Percentiles rank a stretch among this genome's conserved stretches.
These are phyloP conservation scores for Chaetomiaceae sp. DNA, from an alignment of 2,329 filamentous ascomycete species.

Conservation along the genomic window DNA sequence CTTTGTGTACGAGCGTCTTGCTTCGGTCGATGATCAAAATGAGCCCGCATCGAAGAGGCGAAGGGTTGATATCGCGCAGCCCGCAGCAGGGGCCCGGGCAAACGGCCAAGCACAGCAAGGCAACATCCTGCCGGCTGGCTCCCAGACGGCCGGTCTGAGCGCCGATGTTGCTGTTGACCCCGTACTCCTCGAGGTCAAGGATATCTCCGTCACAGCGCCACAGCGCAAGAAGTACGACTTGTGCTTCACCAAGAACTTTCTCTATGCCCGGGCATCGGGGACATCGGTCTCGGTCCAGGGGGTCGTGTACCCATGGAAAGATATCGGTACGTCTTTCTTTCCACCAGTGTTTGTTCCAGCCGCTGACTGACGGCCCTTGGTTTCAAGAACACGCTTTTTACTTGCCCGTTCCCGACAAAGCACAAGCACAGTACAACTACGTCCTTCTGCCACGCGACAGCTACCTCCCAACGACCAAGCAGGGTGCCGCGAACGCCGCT, in stretches of 20 bases:
- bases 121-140: slow-evolving; percentile 15
- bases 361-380: neutral
- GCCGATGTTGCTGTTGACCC: slow-evolving; percentile 43
- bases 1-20: slow-evolving; percentile 45
- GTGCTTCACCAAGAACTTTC: slow-evolving; percentile 54
- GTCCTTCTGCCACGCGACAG: slow-evolving; percentile 55
- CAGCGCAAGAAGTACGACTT: slow-evolving; percentile 65
- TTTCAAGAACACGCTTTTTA: slow-evolving; percentile 56
- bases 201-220: slow-evolving; percentile 62
- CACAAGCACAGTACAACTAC: slow-evolving; percentile 62
- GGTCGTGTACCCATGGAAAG: slow-evolving; percentile 55
- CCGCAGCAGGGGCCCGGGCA: slow-evolving; percentile 2
- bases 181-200: slow-evolving; percentile 56
- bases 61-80: slow-evolving; percentile 39
- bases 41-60: slow-evolving; percentile 47
- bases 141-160: slow-evolving; percentile 23
- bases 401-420: slow-evolving; percentile 60
- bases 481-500: slow-evolving; percentile 33
- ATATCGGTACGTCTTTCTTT: slow-evolving; percentile 52
- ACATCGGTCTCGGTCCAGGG: slow-evolving; percentile 48
- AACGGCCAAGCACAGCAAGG: slow-evolving; percentile 31
- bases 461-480: slow-evolving; percentile 37
- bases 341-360: too few species aligned
- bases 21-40: slow-evolving; percentile 20
- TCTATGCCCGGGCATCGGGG: slow-evolving; percentile 53